Evolutionary conservation across 2,329 filamentous ascomycete genomes (phyloP).

Genomic region (Bipolaris cookei): DNA sequence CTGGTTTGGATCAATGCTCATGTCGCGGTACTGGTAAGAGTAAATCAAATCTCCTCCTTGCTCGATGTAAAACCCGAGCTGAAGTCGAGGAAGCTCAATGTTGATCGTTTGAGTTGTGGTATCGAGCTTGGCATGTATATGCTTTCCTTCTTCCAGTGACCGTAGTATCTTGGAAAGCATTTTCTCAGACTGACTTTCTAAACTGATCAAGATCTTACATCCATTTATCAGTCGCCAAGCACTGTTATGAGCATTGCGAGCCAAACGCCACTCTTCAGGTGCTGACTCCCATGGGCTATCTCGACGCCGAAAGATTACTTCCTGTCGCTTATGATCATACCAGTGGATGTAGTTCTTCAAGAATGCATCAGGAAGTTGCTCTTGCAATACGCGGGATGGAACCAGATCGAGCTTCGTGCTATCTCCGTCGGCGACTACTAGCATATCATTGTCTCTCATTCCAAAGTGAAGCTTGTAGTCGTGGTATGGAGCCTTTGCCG

Average conservation of each 20-base stretch:
- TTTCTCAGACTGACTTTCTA: constrained; percentile 12
- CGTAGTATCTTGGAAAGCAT: constrained; percentile 17
- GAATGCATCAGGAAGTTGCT: constrained; percentile 43
- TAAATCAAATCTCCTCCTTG: constrained; percentile 13
- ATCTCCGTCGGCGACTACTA: constrained; percentile 26
- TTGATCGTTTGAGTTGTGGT: background rate
- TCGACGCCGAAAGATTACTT: constrained; percentile 20
- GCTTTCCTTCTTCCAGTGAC: constrained; percentile 21
- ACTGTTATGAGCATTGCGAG: background rate
- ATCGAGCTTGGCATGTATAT: constrained; percentile 29
- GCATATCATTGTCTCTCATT: constrained; percentile 29
- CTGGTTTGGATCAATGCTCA: constrained; percentile 36
- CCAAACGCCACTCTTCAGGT: constrained; percentile 25
- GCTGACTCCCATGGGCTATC: constrained; percentile 13
- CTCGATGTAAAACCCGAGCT: constrained; percentile 19
- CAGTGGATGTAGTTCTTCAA: constrained; percentile 29
- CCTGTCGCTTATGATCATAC: constrained; percentile 7
- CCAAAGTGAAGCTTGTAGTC: constrained; percentile 48
- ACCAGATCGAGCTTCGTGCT: constrained; percentile 40
- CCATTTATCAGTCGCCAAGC: constrained; percentile 26
- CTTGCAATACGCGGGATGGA: constrained; percentile 38
- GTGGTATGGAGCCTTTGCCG: constrained; percentile 36
- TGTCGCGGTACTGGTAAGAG: constrained; percentile 36
- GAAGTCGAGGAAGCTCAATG: constrained; percentile 26
- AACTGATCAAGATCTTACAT: constrained; percentile 9